Evolutionary conservation across 2,329 filamentous ascomycete species (phyloP), one percentile per base, ranked within the genome.

Genomic region (Lecanicillium sp.): DNA sequence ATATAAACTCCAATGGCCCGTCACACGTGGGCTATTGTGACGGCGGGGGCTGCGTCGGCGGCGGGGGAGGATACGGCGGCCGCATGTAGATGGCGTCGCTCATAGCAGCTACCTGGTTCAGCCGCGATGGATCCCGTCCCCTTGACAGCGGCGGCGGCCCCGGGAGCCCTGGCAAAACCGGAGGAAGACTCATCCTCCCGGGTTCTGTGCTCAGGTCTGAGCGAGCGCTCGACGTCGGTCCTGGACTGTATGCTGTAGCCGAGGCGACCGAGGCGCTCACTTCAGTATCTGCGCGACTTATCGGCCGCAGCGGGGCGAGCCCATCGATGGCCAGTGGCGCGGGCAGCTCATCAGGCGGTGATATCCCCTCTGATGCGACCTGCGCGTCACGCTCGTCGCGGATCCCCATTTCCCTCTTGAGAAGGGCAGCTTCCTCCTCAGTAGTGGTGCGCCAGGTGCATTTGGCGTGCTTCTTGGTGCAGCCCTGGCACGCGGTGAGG

Each of bases 381-480:
- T 36, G 38, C 21, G 43, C 37, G 15, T 51, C 49, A 7, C 15
- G 14, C 29, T 46, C 49, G 9, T 30, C 26, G 8, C 38, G 38
- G 15, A 54, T 39, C 2, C 58, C 59, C 52, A 62, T 55, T 19
- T 66, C 62, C 17, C 53, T 50, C 32, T 55, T 60, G n/a, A 67
- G 44, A 9, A 51, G 44, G 21, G 59, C 58, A 23, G 70, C 59
- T 51, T 95, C 90, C 3, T 85, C 83, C 26, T 87, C 81, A 14
- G 80, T 82, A n/a, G 93, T 79, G 37, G 86, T 81, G 55, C 83
- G 86, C 89, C 89, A 95, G 12, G 82, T 83, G 63, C 89, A 95
- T 58, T 90, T 90, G 17, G 87, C 87, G 62, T 95, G 89, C 62
- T 94, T 94, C 63, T 87, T 90, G 0, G 89, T 94, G 64, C 89